Evolutionary conservation across 768 basidiomycete genomes (phyloP).

Genomic region (Mycena rebaudengoi): DNA sequence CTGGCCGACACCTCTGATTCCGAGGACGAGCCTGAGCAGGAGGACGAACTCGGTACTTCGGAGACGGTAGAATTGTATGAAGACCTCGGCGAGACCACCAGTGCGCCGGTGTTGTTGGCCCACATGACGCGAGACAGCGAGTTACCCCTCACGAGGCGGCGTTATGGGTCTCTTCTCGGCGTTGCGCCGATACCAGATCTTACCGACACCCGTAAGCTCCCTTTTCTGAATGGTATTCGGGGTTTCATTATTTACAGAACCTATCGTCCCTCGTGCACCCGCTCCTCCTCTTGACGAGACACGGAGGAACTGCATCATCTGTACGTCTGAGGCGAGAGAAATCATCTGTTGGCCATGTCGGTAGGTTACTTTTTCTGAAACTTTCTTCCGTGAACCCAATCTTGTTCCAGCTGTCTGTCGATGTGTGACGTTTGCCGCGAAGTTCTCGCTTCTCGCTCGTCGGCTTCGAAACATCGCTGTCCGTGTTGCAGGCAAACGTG

Average conservation of each 20-base stretch:
- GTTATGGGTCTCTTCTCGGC: slow-evolving; percentile 50
- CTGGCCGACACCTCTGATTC: slow-evolving; percentile 14
- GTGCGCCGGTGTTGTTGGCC: slow-evolving; percentile 59
- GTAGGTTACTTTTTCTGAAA: slow-evolving; percentile 42
- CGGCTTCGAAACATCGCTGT: slow-evolving; percentile 68
- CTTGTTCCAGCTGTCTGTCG: slow-evolving; percentile 55
- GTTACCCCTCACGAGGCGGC: slow-evolving; percentile 60
- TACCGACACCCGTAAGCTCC: slow-evolving; percentile 16
- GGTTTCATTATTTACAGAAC: slow-evolving; percentile 11
- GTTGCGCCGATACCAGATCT: slow-evolving; percentile 29
- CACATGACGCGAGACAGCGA: slow-evolving; percentile 54
- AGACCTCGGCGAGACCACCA: slow-evolving; percentile 53
- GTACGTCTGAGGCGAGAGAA: slow-evolving; percentile 70
- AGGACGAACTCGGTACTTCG: slow-evolving; percentile 25
- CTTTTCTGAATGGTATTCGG: neutral
- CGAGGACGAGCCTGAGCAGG: slow-evolving; percentile 28
- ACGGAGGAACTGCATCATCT: slow-evolving; percentile 67
- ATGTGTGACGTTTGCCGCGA: slow-evolving; percentile 75
- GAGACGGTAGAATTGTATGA: slow-evolving; percentile 62
- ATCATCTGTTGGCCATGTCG: slow-evolving; percentile 90
- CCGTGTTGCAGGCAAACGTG: slow-evolving; percentile 71
- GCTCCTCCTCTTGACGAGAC: slow-evolving; percentile 26
- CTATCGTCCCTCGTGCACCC: slow-evolving; percentile 31
- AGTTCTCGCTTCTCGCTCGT: slow-evolving; percentile 61
- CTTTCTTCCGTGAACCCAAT: slow-evolving; percentile 22